These are phyloP conservation scores for Lachnellula cervina DNA, from an alignment of 2,329 filamentous ascomycete species.

Conservation along the genomic window DNA sequence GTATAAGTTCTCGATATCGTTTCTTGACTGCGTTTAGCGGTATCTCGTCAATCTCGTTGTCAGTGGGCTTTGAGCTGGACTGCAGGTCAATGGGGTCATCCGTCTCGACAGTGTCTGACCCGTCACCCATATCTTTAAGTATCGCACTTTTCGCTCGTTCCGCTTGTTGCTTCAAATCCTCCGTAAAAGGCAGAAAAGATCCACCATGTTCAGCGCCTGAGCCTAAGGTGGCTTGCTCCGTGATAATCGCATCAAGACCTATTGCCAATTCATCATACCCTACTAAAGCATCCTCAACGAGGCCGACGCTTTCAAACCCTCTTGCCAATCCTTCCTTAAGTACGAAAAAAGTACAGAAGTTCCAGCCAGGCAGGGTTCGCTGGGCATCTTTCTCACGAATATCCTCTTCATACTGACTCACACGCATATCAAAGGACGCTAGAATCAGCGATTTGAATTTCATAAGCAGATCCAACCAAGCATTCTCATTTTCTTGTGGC, in stretches of 20 bases:
- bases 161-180: conserved; percentile 62
- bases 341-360: conserved; percentile 99
- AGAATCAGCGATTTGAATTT: conserved; percentile 87
- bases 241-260: conserved; percentile 76
- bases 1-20: conserved; percentile 83
- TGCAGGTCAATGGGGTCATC: conserved; percentile 48
- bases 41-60: conserved; percentile 48
- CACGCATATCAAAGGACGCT: conserved; percentile 82
- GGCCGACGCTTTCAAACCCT: conserved; percentile 91
- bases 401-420: conserved; percentile 93
- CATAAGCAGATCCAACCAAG: conserved; percentile 77
- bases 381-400: conserved; percentile 92
- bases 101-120: conserved; percentile 31
- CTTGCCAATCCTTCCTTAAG: conserved; percentile 90
- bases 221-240: conserved; percentile 61
- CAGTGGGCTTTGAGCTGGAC: conserved; percentile 34
- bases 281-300: conserved; percentile 91
- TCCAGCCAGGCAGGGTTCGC: conserved; percentile 86
- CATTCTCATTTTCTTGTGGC: conserved; percentile 71
- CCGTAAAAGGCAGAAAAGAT: conserved; percentile 65
- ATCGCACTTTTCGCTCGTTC: conserved; percentile 45
- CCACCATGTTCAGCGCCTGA: conserved; percentile 63
- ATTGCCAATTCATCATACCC: conserved; percentile 92
- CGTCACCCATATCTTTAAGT: conserved; percentile 34
- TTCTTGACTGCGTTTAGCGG: conserved; percentile 64